These are phyloP conservation scores for Pleurotus citrinopileatus DNA, from an alignment of 768 basidiomycete species.

Conservation along the genomic window DNA sequence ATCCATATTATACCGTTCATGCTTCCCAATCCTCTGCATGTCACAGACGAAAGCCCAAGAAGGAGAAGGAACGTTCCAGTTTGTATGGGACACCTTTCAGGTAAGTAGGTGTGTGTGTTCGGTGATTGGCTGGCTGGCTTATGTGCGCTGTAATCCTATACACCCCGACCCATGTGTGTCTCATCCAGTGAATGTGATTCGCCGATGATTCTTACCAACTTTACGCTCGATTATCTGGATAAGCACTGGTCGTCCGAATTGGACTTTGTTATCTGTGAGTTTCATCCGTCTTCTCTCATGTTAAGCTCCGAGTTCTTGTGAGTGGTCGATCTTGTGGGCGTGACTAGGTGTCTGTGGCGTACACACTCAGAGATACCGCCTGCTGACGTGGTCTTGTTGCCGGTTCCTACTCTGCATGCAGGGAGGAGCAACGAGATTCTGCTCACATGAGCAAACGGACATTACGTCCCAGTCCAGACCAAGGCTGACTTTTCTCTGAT, in stretches of 20 bases:
- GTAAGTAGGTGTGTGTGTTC: slow-evolving; percentile 36
- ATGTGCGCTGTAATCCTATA: neutral
- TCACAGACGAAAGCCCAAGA: slow-evolving; percentile 61
- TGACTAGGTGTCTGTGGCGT: slow-evolving; percentile 1
- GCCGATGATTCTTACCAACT: slow-evolving; percentile 74
- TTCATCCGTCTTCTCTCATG: slow-evolving; percentile 7
- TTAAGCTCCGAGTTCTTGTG: slow-evolving; percentile 1
- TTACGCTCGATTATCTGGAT: slow-evolving; percentile 77
- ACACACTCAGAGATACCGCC: neutral
- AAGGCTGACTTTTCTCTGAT: slow-evolving; percentile 6
- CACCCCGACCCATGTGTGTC: neutral
- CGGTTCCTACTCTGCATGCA: neutral
- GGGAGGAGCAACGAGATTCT: no score
- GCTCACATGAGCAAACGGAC: slow-evolving; percentile 2
- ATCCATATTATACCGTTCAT: slow-evolving; percentile 43
- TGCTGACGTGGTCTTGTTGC: neutral
- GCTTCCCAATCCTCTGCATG: slow-evolving; percentile 62
- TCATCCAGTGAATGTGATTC: slow-evolving; percentile 72
- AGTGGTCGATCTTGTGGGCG: neutral
- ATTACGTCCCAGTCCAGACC: neutral
- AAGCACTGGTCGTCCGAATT: slow-evolving; percentile 80
- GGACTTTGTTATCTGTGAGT: slow-evolving; percentile 86
- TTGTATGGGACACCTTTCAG: slow-evolving; percentile 68
- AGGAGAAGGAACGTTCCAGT: slow-evolving; percentile 49
- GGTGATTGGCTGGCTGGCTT: neutral